These are phyloP conservation scores for Juglanconis juglandina DNA, from an alignment of 2,329 filamentous ascomycete genomes.

Conservation along the genomic window DNA sequence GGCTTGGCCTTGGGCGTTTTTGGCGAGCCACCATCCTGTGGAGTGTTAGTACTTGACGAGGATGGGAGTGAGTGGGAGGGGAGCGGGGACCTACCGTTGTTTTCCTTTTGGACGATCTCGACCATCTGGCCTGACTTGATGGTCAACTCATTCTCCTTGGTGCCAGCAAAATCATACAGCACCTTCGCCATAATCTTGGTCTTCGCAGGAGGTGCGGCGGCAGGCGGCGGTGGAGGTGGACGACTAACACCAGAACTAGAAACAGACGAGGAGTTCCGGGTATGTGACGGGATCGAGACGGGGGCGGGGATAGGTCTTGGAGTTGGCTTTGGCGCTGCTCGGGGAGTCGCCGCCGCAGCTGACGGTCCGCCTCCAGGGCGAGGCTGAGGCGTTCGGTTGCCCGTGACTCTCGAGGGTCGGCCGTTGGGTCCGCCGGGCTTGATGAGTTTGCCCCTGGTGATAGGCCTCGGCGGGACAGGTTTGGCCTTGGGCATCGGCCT, in stretches of 20 bases:
- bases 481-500: constrained; percentile 83
- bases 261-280: constrained; percentile 52
- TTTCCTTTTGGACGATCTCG: constrained; percentile 89
- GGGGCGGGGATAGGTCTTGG: constrained; percentile 26
- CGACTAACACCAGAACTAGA: constrained; percentile 44
- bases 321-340: constrained; percentile 25
- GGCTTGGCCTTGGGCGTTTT: constrained; percentile 69
- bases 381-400: constrained; percentile 29
- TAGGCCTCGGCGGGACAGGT: constrained; percentile 80
- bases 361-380: constrained; percentile 35
- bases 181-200: constrained; percentile 81
- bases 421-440: constrained; percentile 84
- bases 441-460: constrained; percentile 89
- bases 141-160: constrained; percentile 80
- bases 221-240: constrained; percentile 63
- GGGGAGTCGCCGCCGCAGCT: constrained; percentile 13
- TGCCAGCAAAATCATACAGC: constrained; percentile 85
- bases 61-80: neutral
- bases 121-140: constrained; percentile 78
- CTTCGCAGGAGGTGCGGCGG: constrained; percentile 60
- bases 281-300: constrained; percentile 45
- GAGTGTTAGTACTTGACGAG: constrained; percentile 24
- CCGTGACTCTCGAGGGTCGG: constrained; percentile 68
- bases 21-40: constrained; percentile 92
- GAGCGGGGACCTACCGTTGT: constrained; percentile 70